Base-by-base conservation (phyloP, 768 basidiomycete genomes). In the Daedaleopsis sinensis region DNA sequence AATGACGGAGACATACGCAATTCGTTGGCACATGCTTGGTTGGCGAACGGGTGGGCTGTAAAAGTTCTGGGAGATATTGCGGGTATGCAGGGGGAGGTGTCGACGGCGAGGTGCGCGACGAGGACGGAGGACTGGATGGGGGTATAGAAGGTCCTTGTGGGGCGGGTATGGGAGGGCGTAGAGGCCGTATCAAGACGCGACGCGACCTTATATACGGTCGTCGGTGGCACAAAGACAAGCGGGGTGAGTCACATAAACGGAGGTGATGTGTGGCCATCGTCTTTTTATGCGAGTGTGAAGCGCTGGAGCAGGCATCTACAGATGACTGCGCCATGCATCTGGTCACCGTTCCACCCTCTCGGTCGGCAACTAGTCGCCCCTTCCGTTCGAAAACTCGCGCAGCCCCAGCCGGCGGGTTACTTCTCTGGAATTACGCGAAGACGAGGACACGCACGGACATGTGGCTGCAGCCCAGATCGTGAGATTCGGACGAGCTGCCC, bases 11-110 rank as follows among this genome's bases (percentile, higher is more conserved):
- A 83, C 89, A 68, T 77, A 91, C 90, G 90, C 87, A 73, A 91
- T 79, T 74, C 84, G 85, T 79, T 79, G 84, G 72, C 90, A 92
- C 90, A 92, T 92, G 35, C 24, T 63, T 46, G 48, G 46, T 36
- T 16, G n/a, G 32, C 16, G 36, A 61, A 42, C 23, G 35, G 46
- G 37, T 36, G 42, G 55, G 24, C n/a, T 23, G 38, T 59, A 18
- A 39, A 44, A 50, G 56, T 48, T 54, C 49, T 24, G 13, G 52
- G 47, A 27, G 47, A 24, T 44, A 39, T 42, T 46, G 52, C 23
- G 47, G 24, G 36, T 10, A n/a, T 8, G n/a, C 32, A 38, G 7
- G 21, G 24, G 23, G 36, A 23, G 54, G 15, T 5, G 11, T 32
- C 19, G 19, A 19, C 12, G 27, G 11, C 6, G 42, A 24, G 54